Evolutionary conservation across 1,284 basidiomycete species (phyloP).

Genomic region (Agaricales sp.): DNA sequence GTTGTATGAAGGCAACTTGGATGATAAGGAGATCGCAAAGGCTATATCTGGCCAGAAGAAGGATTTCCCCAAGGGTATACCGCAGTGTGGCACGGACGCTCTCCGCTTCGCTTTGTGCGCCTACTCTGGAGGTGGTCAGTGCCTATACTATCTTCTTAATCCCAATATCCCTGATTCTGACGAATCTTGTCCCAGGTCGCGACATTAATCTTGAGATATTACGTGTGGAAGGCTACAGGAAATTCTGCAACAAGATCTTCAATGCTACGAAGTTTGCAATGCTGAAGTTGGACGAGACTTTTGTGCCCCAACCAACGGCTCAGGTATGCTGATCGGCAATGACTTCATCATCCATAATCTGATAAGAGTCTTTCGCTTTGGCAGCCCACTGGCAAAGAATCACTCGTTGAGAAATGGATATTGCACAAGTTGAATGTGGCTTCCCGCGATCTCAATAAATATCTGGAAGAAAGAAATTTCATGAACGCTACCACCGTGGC

Average conservation of each 20-base stretch:
- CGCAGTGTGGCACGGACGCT: conserved; percentile 97
- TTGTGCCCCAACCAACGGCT: conserved; percentile 61
- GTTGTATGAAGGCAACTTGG: conserved; percentile 86
- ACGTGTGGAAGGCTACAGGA: conserved; percentile 98
- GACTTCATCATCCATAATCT: neutral
- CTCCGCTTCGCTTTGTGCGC: conserved; percentile 93
- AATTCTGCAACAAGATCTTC: conserved; percentile 99
- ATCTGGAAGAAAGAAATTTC: conserved; percentile 81
- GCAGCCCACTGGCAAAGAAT: conserved; percentile 83
- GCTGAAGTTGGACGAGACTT: conserved; percentile 81
- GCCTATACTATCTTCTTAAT: neutral
- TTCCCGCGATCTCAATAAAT: conserved; percentile 65
- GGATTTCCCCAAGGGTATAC: conserved; percentile 98
- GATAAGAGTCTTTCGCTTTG: too few relatives aligned
- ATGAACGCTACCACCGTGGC: conserved; percentile 81
- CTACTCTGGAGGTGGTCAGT: conserved; percentile 79
- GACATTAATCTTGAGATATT: conserved; percentile 96
- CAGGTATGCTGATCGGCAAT: conserved; percentile 39
- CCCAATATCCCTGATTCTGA: too few relatives aligned
- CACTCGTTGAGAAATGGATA: conserved; percentile 93
- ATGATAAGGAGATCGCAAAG: conserved; percentile 88
- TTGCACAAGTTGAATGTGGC: conserved; percentile 89
- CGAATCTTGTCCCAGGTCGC: conserved; percentile 42
- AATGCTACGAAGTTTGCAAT: conserved; percentile 99
- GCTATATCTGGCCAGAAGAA: conserved; percentile 97